Percentiles rank a stretch among this genome's conserved stretches.
These are phyloP conservation scores for Plectosphaerella cucumerina DNA, from an alignment of 2,329 filamentous ascomycete genomes.

Conservation along the genomic window DNA sequence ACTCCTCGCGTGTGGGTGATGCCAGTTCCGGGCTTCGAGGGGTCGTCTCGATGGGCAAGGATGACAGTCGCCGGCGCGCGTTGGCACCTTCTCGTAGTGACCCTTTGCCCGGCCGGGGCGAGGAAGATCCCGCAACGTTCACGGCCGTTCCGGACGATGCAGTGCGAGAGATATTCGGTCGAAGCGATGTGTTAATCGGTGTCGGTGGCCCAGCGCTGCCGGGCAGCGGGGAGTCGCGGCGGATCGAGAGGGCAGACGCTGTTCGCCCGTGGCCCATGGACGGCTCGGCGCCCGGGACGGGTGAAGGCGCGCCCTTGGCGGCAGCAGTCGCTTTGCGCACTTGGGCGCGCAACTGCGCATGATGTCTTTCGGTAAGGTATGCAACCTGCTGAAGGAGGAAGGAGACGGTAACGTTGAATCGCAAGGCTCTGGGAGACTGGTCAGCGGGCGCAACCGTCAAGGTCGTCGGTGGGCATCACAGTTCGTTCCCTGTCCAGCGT, in stretches of 20 bases:
- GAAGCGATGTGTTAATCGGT: constrained; percentile 35
- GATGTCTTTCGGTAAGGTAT: constrained; percentile 87
- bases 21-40: constrained; percentile 12
- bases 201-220: constrained; percentile 43
- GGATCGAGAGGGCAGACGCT: constrained; percentile 52
- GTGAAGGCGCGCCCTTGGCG: constrained; percentile 52
- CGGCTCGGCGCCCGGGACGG: constrained; percentile 47
- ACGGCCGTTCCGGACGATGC: constrained; percentile 42
- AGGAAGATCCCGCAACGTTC: constrained; percentile 27
- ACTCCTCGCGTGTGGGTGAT: constrained; percentile 32
- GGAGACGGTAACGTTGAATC: constrained; percentile 79
- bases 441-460: neutral
- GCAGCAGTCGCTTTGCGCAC: constrained; percentile 70
- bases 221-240: constrained; percentile 51
- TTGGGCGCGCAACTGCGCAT: constrained; percentile 85
- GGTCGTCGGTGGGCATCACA: constrained; percentile 44
- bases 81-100: constrained; percentile 21
- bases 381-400: constrained; percentile 92
- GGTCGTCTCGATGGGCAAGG: constrained; percentile 33
- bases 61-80: constrained; percentile 36
- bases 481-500: constrained; percentile 60
- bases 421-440: constrained; percentile 51
- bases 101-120: constrained; percentile 20
- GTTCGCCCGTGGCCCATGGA: constrained; percentile 33
- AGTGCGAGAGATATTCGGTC: constrained; percentile 42